phyloP scores from a whole-genome alignment of 176 grass and related monocot species.

The Areca catechu region DNA sequence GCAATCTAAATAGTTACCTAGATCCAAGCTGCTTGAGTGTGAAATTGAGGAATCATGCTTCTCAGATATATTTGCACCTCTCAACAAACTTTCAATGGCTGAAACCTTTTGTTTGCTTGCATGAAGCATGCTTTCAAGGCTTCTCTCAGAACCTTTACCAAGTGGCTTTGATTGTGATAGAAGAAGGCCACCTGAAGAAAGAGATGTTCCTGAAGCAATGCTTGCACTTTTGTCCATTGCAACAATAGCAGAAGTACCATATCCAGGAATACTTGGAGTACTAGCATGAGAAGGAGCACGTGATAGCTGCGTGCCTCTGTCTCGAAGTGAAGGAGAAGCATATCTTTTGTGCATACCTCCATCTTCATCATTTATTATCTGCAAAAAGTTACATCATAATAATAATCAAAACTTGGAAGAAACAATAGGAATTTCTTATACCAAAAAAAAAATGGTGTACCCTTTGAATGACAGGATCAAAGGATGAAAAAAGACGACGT shows the following conservation, averaged over 20 bases:
- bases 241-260: slow-evolving; percentile 90
- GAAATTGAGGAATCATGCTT: slow-evolving; percentile 62
- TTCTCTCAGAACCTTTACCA: slow-evolving; percentile 67
- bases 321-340: slow-evolving; percentile 81
- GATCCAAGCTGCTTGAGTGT: slow-evolving; percentile 83
- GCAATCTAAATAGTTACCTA: slow-evolving; percentile 53
- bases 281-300: slow-evolving; percentile 48
- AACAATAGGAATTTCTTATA: neutral
- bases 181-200: slow-evolving; percentile 51
- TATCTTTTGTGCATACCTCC: slow-evolving; percentile 87
- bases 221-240: slow-evolving; percentile 89
- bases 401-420: slow-evolving; percentile 11
- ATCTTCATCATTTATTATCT: slow-evolving; percentile 98
- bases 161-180: slow-evolving; percentile 64
- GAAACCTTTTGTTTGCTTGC: slow-evolving; percentile 98
- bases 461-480: slow-evolving; percentile 89
- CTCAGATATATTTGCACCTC: slow-evolving; percentile 59
- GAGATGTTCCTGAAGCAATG: slow-evolving; percentile 55
- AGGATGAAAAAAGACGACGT: slow-evolving; percentile 72
- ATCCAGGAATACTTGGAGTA: slow-evolving; percentile 51
- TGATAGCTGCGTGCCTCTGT: slow-evolving; percentile 58
- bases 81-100: slow-evolving; percentile 98
- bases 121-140: slow-evolving; percentile 81
- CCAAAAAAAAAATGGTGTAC: slow-evolving; percentile 23
- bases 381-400: slow-evolving; percentile 18